Base-by-base conservation (phyloP, 306 rosid genomes). In the Vigna unguiculata region DNA sequence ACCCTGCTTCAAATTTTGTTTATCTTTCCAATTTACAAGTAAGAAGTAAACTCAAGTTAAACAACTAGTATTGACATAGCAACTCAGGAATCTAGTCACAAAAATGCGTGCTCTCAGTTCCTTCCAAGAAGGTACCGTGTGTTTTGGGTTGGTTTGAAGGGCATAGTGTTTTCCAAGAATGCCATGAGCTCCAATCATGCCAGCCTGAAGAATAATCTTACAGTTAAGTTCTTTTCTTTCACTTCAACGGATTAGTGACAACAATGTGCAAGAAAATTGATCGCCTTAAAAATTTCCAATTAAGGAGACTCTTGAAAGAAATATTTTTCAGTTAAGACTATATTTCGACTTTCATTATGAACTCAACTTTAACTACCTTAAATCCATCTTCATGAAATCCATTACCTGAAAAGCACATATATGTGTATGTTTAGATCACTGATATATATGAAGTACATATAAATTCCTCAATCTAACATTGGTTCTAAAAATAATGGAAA, bases 361-460 rank as follows among this genome's bases (percentile, higher is more conserved):
- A 32, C 76, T 19, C 28, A 34, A 61, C 47, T 74, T 48, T 63
- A 21, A 19, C 49, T 79, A 91, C 97, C 98, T 94, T 91, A 38
- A 94, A 60, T 81, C 98, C 97, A 86, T 91, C 98, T 81, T 94
- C 98, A 69, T 91, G 98, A 85, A 94, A 94, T 48, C 98, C 98
- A 85, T 90, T 90, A 79, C 97, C 97, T 94, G 93, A 83, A 79
- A 76, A 71, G 28, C 38, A 30, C 28, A 84, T 17, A 32, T 13
- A 57, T 41, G 64, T 7, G 45, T 41, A 68, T 7, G 45, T 24
- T 84, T 43, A 71, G 78, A 62, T 25, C 74, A 41, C 4, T 0
- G 9, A 48, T 68, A 36, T 41, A 47, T n/a, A n/a, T 36, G 22
- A 71, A 75, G 64, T 6, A 9, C 12, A 53, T 46, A 43, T 2